phyloP scores from a whole-genome alignment of 2,329 filamentous ascomycete species.

The Dactylellina drechsleri region DNA sequence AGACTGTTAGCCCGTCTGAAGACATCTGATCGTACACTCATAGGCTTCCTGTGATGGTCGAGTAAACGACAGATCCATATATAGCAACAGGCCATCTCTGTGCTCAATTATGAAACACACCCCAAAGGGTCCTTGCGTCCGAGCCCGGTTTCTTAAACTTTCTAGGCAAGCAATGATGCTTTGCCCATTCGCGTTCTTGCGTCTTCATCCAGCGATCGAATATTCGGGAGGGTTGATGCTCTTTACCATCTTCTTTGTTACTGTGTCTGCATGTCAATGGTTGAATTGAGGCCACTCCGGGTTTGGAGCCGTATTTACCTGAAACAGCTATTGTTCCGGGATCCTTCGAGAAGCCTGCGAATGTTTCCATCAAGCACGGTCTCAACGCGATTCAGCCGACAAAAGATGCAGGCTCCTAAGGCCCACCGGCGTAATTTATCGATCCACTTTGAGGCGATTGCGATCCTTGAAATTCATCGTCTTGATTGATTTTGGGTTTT shows the following conservation, averaged over 20 bases:
- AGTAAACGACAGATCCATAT: constrained; percentile 8
- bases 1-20: neutral
- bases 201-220: too few relatives aligned
- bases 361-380: constrained; percentile 8
- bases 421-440: constrained; percentile 8
- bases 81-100: constrained; percentile 10
- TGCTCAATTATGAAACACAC: constrained; percentile 27
- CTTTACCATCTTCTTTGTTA: neutral
- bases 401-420: constrained; percentile 29
- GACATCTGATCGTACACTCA: too few relatives aligned
- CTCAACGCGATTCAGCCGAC: constrained; percentile 33
- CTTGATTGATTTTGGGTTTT: too few relatives aligned
- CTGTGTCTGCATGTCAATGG: constrained; percentile 30
- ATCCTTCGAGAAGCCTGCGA: constrained; percentile 50
- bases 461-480: neutral
- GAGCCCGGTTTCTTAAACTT: constrained; percentile 12
- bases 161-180: neutral
- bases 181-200: neutral
- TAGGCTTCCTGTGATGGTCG: too few relatives aligned
- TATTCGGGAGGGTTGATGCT: too few relatives aligned
- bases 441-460: neutral
- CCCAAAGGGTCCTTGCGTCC: constrained; percentile 20
- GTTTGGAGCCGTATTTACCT: constrained; percentile 35
- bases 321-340: constrained; percentile 48
- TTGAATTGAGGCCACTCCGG: constrained; percentile 5